Evolutionary conservation across 2,329 filamentous ascomycete genomes (phyloP).

Genomic region (Xylaria sp.): DNA sequence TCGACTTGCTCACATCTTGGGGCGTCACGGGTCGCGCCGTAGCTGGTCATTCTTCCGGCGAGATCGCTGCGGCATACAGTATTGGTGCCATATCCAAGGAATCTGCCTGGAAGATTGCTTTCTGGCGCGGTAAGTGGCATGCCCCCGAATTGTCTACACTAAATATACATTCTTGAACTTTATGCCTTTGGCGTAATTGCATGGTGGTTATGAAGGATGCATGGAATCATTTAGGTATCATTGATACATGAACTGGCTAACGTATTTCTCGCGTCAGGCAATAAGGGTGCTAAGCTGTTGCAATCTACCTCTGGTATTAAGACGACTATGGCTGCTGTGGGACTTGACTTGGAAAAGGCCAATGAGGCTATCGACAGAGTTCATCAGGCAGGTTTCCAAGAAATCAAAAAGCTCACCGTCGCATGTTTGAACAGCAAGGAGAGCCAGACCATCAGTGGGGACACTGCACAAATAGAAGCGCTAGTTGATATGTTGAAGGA

Average conservation of each 20-base stretch:
- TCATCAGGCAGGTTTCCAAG: constrained; percentile 7
- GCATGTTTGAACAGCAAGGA: constrained; percentile 38
- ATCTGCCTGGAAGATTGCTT: constrained; percentile 50
- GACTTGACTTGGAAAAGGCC: constrained; percentile 22
- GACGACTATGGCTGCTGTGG: constrained; percentile 25
- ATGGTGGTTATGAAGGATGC: not conserved
- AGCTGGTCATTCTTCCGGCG: constrained; percentile 54
- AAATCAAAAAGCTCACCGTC: constrained; percentile 9
- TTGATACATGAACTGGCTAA: constrained; percentile 1
- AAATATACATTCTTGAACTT: not conserved
- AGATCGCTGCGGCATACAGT: constrained; percentile 54
- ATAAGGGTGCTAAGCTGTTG: constrained; percentile 16
- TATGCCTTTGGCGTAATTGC: not conserved
- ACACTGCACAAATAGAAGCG: constrained; percentile 31
- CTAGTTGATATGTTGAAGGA: constrained; percentile 23
- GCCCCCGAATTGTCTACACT: not conserved
- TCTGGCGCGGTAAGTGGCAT: constrained; percentile 48
- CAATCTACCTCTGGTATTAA: constrained; percentile 1
- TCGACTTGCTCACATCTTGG: constrained; percentile 49
- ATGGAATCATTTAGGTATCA: not conserved
- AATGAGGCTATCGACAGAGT: constrained; percentile 20
- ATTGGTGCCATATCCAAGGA: constrained; percentile 44
- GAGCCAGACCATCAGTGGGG: constrained; percentile 42
- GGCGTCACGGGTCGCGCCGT: constrained; percentile 47
- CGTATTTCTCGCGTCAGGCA: constrained; percentile 2